These are phyloP conservation scores for Lachancea lanzarotensis DNA, from an alignment of 805 yeast genomes.

Conservation along the genomic window DNA sequence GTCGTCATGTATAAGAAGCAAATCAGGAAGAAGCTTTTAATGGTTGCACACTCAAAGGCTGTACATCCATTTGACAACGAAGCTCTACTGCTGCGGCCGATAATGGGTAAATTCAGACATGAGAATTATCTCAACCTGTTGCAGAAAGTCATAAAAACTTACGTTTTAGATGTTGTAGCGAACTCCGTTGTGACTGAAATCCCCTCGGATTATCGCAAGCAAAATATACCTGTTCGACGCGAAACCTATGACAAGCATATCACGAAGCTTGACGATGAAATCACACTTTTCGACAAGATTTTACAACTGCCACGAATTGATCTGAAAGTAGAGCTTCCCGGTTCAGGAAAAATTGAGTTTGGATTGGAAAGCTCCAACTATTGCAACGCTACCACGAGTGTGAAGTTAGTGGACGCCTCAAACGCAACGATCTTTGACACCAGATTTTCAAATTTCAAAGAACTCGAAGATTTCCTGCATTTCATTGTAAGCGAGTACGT, in stretches of 20 bases:
- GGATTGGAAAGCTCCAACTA: conserved; percentile 27
- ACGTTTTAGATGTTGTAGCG: conserved; percentile 20
- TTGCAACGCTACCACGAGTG: conserved; percentile 25
- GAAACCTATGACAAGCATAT: conserved; percentile 18
- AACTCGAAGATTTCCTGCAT: conserved; percentile 31
- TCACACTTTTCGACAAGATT: conserved; percentile 19
- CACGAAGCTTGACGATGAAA: conserved; percentile 20
- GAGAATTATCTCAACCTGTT: conserved; percentile 25
- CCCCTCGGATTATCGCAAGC: background rate
- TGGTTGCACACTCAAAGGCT: conserved; percentile 1
- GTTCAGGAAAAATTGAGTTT: conserved; percentile 13
- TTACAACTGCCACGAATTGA: conserved; percentile 20
- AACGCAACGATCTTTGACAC: conserved; percentile 18
- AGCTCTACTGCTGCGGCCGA: conserved; percentile 26
- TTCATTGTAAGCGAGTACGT: conserved; percentile 26
- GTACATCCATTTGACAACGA: conserved; percentile 9
- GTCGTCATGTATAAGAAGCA: conserved; percentile 37
- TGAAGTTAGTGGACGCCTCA: conserved; percentile 15
- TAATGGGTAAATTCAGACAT: conserved; percentile 30
- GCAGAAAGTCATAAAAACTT: conserved; percentile 23
- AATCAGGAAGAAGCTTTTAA: conserved; percentile 21
- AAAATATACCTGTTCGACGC: background rate
- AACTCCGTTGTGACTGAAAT: conserved; percentile 9
- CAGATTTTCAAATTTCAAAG: conserved; percentile 30
- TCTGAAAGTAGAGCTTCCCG: conserved; percentile 14